These are phyloP conservation scores for Neurospora sp. DNA, from an alignment of 495 filamentous ascomycete genomes.

Conservation along the genomic window DNA sequence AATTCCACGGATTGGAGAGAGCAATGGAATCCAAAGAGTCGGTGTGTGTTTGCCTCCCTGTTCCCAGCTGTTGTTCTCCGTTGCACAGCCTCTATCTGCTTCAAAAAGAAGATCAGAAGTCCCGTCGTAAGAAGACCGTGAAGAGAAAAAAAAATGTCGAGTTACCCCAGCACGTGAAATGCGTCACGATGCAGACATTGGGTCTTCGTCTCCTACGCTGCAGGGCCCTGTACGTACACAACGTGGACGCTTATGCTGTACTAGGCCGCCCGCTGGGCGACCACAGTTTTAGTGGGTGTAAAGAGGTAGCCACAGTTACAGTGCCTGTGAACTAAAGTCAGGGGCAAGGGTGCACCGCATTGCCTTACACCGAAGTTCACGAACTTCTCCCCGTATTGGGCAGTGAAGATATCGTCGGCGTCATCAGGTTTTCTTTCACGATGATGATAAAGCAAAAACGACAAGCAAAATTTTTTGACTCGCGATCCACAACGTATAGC, in stretches of 20 bases:
- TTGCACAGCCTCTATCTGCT: background rate
- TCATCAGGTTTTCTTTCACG: background rate
- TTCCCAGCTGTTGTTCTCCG: background rate
- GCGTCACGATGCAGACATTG: background rate
- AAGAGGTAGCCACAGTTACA: background rate
- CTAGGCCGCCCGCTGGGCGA: background rate
- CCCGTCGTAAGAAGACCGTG: background rate
- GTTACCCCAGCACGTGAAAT: background rate
- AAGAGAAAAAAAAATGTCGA: background rate
- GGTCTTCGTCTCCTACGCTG: background rate
- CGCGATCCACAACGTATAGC: background rate
- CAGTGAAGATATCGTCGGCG: background rate
- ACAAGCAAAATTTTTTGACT: background rate
- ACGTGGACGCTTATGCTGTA: background rate
- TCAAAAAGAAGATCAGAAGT: background rate
- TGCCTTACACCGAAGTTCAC: background rate
- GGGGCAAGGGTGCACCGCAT: background rate
- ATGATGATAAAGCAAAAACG: background rate
- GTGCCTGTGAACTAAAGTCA: background rate
- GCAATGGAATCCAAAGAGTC: constrained; percentile 3
- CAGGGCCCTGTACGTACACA: background rate
- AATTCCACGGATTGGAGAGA: constrained; percentile 1
- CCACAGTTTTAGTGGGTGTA: background rate
- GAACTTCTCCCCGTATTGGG: background rate
- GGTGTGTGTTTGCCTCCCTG: constrained; percentile 4